Conservation (phyloP, 78 protist genomes). For the Protostelium mycophagum region DNA sequence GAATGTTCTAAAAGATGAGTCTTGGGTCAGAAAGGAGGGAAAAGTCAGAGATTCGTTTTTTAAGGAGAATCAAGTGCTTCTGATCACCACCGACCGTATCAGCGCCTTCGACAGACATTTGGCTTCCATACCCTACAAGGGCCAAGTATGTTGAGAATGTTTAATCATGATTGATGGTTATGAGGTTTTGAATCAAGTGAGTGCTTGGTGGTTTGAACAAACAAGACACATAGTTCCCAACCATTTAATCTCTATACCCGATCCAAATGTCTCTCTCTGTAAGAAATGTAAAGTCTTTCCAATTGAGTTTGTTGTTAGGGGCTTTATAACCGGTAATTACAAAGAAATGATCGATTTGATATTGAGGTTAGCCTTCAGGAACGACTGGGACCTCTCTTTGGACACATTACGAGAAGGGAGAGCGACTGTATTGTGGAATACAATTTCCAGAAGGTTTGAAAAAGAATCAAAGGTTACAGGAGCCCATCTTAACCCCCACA, state of each 20-base stretch:
- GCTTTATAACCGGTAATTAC: conserved; percentile 24
- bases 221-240: conserved; percentile 15
- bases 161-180: background rate
- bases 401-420: conserved; percentile 31
- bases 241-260: conserved; percentile 1
- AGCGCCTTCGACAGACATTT: conserved; percentile 18
- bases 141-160: background rate
- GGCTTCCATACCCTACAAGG: conserved; percentile 26
- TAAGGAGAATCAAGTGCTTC: background rate
- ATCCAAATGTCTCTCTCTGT: conserved; percentile 14
- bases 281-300: conserved; percentile 13
- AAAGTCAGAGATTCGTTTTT: conserved; percentile 18
- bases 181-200: conserved; percentile 9
- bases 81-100: conserved; percentile 16
- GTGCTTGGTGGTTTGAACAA: conserved; percentile 35
- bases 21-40: conserved; percentile 8
- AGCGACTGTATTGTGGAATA: conserved; percentile 26
- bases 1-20: background rate
- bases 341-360: background rate
- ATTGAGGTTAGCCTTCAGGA: background rate
- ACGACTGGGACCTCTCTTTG: conserved; percentile 19
- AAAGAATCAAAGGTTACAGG: conserved; percentile 3
- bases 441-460: conserved; percentile 17
- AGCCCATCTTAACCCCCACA: conserved; percentile 18
- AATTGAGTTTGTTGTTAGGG: conserved; percentile 20